Conservation (phyloP, 176 grass and related monocot species). For the Cymbopogon citratus region DNA sequence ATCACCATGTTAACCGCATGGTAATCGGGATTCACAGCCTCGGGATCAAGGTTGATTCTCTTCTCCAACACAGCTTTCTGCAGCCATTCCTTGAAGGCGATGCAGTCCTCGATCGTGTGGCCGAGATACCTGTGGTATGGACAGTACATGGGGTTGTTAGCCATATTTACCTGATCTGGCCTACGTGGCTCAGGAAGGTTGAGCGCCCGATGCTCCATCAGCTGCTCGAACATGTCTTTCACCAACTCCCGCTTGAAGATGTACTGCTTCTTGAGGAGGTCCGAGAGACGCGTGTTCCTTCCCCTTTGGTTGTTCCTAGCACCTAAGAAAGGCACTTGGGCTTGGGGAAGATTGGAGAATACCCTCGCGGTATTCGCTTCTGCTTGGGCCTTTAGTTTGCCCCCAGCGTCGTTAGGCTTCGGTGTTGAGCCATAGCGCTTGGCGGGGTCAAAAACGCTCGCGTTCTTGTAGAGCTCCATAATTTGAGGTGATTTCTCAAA, state of each 20-base stretch:
- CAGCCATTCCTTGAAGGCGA: no score
- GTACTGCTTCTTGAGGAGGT: constrained; percentile 4
- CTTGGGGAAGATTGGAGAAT: not conserved
- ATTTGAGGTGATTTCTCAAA: no score
- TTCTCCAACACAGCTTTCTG: no score
- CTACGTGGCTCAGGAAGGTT: no score
- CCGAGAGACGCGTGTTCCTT: no score
- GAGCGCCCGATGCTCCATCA: not conserved
- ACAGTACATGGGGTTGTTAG: no score
- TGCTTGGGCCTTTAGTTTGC: not conserved
- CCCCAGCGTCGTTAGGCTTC: not conserved
- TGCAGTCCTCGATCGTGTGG: no score
- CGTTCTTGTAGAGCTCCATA: not conserved
- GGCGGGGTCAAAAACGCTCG: not conserved
- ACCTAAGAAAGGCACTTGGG: not conserved
- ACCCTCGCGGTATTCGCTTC: not conserved
- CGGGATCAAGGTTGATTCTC: no score
- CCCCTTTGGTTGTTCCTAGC: not conserved
- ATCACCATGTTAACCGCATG: no score
- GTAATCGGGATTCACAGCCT: no score
- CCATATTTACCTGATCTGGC: no score
- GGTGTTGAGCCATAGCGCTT: not conserved
- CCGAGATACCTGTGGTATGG: no score
- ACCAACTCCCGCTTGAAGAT: not conserved
- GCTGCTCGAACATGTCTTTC: not conserved